Evolutionary conservation across 768 basidiomycete species (phyloP), one percentile per base, ranked within the genome.

Genomic region (Amanita subjunquillea): DNA sequence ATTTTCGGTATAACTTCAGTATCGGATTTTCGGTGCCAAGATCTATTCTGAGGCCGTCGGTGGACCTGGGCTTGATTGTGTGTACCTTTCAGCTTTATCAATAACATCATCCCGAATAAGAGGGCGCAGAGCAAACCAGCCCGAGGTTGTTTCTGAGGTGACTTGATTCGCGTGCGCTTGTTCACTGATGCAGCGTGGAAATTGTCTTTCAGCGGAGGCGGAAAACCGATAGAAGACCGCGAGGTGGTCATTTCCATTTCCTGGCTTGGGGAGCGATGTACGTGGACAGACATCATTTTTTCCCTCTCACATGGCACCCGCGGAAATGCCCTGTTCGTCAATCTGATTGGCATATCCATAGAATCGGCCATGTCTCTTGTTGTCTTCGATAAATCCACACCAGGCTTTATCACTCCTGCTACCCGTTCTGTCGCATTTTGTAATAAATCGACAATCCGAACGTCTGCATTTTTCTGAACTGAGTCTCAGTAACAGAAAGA

Each of bases 1-100:
- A 82, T 79, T 38, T 47, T 60, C 17, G 52, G 32, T 25, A 34
- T 37, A 7, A 20, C n/a, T 2, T 47, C 42, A 10, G 17, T 17
- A 43, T 38, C 44, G 6, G 44, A 30, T 29, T 30, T 30, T 8
- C 6, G 44, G 30, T 17, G 30, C 15, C 27, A 17, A 30, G n/a
- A 30, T 17, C 30, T 17, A 10, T 29, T 17, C 44, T 45, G 15
- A 22, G 27, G 23, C 8, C 23, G 13, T n/a, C 15, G 23, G 15
- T 12, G 12, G 27, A n/a, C 23, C 15, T 46, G 44, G 2, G 44
- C 15, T 46, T 29, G 43, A 29, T 10, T 27, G 6, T 27, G 20
- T 9, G 22, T 23, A 8, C 12, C 41, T 25, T 25, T 27, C 4
- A n/a, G 5, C 23, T 15, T 9, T 15, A 30, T 12, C 17, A 36